Percentiles rank a stretch among this genome's conserved stretches.
Conservation (phyloP, 257 asterid species). For the Solanum paucissectum region DNA sequence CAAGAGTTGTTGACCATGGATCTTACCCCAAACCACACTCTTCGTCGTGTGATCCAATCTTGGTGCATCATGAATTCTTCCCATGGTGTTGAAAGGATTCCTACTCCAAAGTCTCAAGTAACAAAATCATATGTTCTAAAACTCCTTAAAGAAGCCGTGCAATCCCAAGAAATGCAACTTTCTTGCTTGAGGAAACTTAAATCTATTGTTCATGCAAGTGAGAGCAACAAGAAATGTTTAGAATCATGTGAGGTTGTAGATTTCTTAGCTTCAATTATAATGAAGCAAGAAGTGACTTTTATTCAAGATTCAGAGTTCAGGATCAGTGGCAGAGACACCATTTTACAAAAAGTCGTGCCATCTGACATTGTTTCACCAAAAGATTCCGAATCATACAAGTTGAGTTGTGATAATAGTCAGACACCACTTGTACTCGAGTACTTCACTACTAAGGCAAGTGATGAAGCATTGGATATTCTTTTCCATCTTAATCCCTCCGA, state of each 20-base stretch:
- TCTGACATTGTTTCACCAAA: not conserved
- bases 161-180: slow-evolving; percentile 9
- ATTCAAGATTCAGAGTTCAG: not conserved
- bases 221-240: slow-evolving; percentile 14
- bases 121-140: slow-evolving; percentile 31
- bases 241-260: slow-evolving; percentile 28
- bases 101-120: slow-evolving; percentile 45
- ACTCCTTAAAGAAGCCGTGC: slow-evolving; percentile 30
- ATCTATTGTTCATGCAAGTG: slow-evolving; percentile 27
- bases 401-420: not conserved
- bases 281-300: not conserved
- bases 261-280: slow-evolving; percentile 25
- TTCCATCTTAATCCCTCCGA: slow-evolving; percentile 31
- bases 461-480: slow-evolving; percentile 37
- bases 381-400: not conserved
- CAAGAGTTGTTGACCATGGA: slow-evolving; percentile 21
- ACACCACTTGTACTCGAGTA: not conserved
- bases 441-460: not conserved
- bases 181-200: slow-evolving; percentile 26
- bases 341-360: not conserved
- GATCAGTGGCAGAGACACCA: not conserved
- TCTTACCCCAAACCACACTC: slow-evolving; percentile 69
- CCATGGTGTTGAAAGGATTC: slow-evolving; percentile 33
- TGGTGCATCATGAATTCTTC: slow-evolving; percentile 60
- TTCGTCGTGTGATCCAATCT: slow-evolving; percentile 52